Evolutionary conservation across 2,329 filamentous ascomycete genomes (phyloP), one percentile per base, ranked within the genome.

Genomic region (Colletotrichum gigasporum): DNA sequence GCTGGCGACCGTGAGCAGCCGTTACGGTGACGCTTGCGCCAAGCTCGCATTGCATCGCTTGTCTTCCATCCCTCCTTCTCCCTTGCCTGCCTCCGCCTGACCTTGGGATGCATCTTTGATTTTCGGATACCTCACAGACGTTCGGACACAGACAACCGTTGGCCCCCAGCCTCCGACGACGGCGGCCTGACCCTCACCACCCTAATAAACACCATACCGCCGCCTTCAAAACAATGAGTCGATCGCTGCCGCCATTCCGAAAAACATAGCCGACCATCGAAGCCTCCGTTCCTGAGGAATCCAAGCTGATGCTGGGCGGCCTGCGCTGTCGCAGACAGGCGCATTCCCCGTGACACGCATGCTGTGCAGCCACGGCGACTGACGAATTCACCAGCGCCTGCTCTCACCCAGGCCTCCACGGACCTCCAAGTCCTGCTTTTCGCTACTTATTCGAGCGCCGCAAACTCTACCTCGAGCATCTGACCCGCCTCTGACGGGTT

Each of bases 361-460:
- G 58, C 39, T 67, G 63, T 54, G 66, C 63, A 68, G 55, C 66
- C 63, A 67, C 66, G 47, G n/a, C 37, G 50, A 61, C 59, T 67
- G 59, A 67, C 63, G 59, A 67, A n/a, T 48, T 51, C 48, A 63
- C 41, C 34, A 18, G 42, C 44, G 35, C 52, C 48, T 34, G 50
- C 53, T 24, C 20, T 50, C 50, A 44, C 54, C 48, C 48, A 41
- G 44, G 37, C 53, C 32, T 52, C 32, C 32, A 28, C 22, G 32
- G 16, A 45, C 44, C 37, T 51, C n/a, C 41, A 35, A 55, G 56
- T 35, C 28, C 47, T 41, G 18, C n/a, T 56, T 37, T 50, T 11
- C 50, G n/a, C n/a, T n/a, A n/a, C n/a, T n/a, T n/a, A n/a, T 14
- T 48, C 24, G 14, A n/a, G 6, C 42, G 18, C 52, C 30, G 16